Evolutionary conservation across 2,329 filamentous ascomycete genomes (phyloP), one percentile per base, ranked within the genome.

Genomic region (Chaetomium sp.): DNA sequence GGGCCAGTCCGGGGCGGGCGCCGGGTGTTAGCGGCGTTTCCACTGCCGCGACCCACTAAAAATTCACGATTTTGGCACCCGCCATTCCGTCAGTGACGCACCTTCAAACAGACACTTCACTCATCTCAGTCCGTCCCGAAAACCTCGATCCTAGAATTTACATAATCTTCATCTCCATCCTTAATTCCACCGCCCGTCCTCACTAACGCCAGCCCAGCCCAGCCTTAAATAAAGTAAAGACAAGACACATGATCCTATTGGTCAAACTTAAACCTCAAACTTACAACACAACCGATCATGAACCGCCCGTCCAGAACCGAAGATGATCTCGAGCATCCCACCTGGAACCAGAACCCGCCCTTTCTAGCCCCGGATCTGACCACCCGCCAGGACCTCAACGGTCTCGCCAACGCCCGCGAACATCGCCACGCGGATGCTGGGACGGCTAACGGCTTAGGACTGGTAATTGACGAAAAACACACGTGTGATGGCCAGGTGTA

Each of bases 251-350:
- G 27, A 40, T n/a, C 7, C 40, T 10, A 14, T 42, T n/a, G 11
- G 37, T 36, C 19, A 27, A 27, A 27, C 19, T 27, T 27, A 27
- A 27, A 27, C 19, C 19, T 27, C 19, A 27, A 27, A 27, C 19
- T 27, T 27, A 27, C 19, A 27, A 27, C 33, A 32, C 10, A 33
- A 49, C 49, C 49, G 48, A n/a, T 33, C 50, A 80, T 81, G 79
- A 81, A 80, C 61, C 79, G 79, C 57, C 77, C 79, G 10, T 79
- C 78, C 35, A 74, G 78, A 59, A 79, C 76, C 49, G 79, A 81
- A 61, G 71, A 73, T 49, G 56, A 70, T 68, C 49, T 69, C 50
- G 66, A 72, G 48, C 77, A 79, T 59, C 73, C 75, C 49, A 70
- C 72, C 34, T 81, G 74, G 72, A 81, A 81, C 66, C 79, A 81